These are phyloP conservation scores for Scleroderma bovista DNA, from an alignment of 768 basidiomycete species.

Conservation along the genomic window DNA sequence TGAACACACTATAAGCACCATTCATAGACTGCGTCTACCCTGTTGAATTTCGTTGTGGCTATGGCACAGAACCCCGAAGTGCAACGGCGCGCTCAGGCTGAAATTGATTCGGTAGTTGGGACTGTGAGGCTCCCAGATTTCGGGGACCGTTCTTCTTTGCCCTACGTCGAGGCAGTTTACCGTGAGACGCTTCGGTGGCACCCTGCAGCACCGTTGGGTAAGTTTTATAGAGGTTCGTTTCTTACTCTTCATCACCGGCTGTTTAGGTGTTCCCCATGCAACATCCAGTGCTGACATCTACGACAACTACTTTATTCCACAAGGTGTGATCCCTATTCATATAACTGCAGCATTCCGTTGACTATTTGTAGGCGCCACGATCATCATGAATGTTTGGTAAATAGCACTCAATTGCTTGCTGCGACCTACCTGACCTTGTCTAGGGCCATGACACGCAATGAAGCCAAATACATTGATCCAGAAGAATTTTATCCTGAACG, in stretches of 20 bases:
- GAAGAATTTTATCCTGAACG: conserved; percentile 33
- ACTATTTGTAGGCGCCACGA: conserved; percentile 18
- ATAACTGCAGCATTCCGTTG: neutral
- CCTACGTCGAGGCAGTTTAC: conserved; percentile 22
- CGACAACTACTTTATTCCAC: conserved; percentile 49
- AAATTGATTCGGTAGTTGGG: conserved; percentile 30
- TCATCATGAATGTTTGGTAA: conserved; percentile 26
- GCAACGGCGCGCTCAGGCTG: conserved; percentile 35
- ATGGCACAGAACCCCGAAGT: conserved; percentile 34
- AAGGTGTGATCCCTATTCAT: conserved; percentile 28
- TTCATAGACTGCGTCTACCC: conserved; percentile 26
- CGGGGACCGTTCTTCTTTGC: conserved; percentile 23
- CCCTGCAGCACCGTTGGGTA: conserved; percentile 31
- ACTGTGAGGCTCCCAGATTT: conserved; percentile 26
- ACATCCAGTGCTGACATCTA: conserved; percentile 38
- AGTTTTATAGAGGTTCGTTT: neutral
- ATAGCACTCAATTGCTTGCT: neutral
- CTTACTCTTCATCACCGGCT: neutral
- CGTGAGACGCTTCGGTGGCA: conserved; percentile 34
- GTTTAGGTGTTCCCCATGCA: conserved; percentile 28
- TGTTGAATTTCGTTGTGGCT: conserved; percentile 28
- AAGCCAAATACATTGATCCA: conserved; percentile 28
- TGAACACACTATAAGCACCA: neutral
- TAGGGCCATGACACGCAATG: conserved; percentile 32
- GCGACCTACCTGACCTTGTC: neutral